Base-by-base conservation (phyloP, 2,329 filamentous ascomycete species). In the Microdochium nivale region DNA sequence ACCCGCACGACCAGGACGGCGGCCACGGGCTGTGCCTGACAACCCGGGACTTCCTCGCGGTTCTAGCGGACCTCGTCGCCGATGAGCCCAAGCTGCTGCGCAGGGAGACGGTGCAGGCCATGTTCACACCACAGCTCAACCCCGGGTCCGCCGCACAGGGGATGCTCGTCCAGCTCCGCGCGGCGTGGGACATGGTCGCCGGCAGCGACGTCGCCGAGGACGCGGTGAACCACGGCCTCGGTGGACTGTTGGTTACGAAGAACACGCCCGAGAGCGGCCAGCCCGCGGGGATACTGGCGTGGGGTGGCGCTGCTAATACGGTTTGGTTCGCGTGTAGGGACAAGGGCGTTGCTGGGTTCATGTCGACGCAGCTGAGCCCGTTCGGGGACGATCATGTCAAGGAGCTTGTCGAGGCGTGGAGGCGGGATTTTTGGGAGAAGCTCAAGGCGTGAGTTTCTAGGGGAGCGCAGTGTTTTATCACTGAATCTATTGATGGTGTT, bases 61-160 rank as follows among this genome's bases (percentile, higher is more conserved):
- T 81, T 4, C 58, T 77, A 2, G 64, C 63, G 2, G 76, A 74
- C 2, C 58, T 82, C 1, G 64, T 80, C 0, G 60, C 62, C 1
- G 71, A 79, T 47, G 77, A 81, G 50, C 72, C 70, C 3, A 72
- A 68, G 43, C 55, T 81, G 0, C 66, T 82, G 7, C 67, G 62
- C 21, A 62, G 65, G 0, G 60, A 61, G 3, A 76, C 70, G 0
- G 67, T 73, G 0, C 65, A 71, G 1, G 56, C 65, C 44, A 69
- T 81, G 62, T 80, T 79, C 56, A 57, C 63, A 50, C 67, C 76
- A 0, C 77, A 77, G 46, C 68, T 81, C 0, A 62, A 55, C 3
- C 58, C 44, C 40, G 55, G 46, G 24, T 47, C 46, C 3, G 46
- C 46, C 3, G 13, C 24, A 24, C 24, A 25, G 46, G 19, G 30